Evolutionary conservation across 495 filamentous ascomycete genomes (phyloP).

Genomic region (Annulohypoxylon moriforme): DNA sequence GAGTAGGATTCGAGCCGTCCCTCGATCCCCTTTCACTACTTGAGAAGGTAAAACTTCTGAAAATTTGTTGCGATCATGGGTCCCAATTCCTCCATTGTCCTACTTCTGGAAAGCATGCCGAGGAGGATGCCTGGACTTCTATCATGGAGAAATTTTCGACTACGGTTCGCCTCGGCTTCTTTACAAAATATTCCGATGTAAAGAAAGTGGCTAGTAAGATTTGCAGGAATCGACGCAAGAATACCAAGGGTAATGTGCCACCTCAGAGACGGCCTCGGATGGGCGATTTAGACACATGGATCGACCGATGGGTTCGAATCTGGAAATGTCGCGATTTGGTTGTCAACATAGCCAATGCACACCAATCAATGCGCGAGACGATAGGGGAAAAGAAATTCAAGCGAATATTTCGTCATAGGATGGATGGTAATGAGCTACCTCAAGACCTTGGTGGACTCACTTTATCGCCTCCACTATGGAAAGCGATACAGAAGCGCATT

Average conservation of each 20-base stretch:
- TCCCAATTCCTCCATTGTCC: conserved; percentile 18
- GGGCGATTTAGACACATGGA: conserved; percentile 24
- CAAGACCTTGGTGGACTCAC: conserved; percentile 19
- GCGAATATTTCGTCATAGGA: conserved; percentile 26
- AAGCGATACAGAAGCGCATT: conserved; percentile 26
- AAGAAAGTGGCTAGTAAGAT: conserved; percentile 23
- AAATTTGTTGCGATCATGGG: conserved; percentile 21
- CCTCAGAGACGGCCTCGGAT: conserved; percentile 14
- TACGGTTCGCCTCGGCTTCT: conserved; percentile 20
- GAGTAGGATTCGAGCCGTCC: not conserved
- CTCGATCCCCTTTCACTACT: conserved; percentile 3
- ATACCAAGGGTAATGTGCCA: conserved; percentile 16
- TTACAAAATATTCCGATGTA: conserved; percentile 13
- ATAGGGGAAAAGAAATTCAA: conserved; percentile 32
- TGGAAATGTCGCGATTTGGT: conserved; percentile 28
- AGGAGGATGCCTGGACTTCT: conserved; percentile 26
- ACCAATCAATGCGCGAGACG: conserved; percentile 21
- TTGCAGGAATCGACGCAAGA: conserved; percentile 27
- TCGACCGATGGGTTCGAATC: conserved; percentile 33
- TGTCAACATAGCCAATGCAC: conserved; percentile 12
- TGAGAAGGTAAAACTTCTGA: conserved; percentile 33
- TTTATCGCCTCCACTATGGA: conserved; percentile 25
- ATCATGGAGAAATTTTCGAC: conserved; percentile 31
- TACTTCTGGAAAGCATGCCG: conserved; percentile 21
- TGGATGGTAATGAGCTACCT: conserved; percentile 23